These are phyloP conservation scores for Elsinoe ampelina DNA, from an alignment of 2,329 filamentous ascomycete species.

Conservation along the genomic window DNA sequence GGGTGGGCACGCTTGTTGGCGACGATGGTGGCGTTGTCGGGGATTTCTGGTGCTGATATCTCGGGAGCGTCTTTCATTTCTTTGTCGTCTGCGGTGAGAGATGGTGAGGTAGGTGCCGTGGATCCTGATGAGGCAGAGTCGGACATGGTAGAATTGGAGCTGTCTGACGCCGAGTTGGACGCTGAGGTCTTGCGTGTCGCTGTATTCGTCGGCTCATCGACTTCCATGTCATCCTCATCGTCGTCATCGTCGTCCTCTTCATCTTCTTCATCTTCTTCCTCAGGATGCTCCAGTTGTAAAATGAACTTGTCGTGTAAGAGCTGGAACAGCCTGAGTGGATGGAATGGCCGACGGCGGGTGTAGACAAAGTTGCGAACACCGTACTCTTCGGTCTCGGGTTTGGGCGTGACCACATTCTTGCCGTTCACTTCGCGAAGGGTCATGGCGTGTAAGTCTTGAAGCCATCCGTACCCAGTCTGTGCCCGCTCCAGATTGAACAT, in stretches of 20 bases:
- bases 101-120: neutral
- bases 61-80: constrained; percentile 13
- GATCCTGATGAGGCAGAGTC: constrained; percentile 22
- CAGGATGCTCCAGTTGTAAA: constrained; percentile 31
- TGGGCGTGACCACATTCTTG: constrained; percentile 50
- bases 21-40: constrained; percentile 35
- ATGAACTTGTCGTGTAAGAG: constrained; percentile 37
- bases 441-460: constrained; percentile 61
- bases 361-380: constrained; percentile 65
- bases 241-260: constrained; percentile 24
- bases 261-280: constrained; percentile 29
- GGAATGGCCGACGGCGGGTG: constrained; percentile 40
- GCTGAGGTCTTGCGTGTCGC: constrained; percentile 28
- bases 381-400: constrained; percentile 64
- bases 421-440: constrained; percentile 49
- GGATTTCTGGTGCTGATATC: constrained; percentile 18
- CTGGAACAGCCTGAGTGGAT: constrained; percentile 33
- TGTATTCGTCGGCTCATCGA: constrained; percentile 16
- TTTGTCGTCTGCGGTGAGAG: constrained; percentile 19
- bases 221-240: constrained; percentile 19
- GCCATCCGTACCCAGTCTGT: constrained; percentile 58
- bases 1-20: constrained; percentile 47
- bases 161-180: neutral
- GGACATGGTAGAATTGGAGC: constrained; percentile 23
- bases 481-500: constrained; percentile 57